These are phyloP conservation scores for Dipodascopsis tothii DNA, from an alignment of 805 yeast species.

Conservation along the genomic window DNA sequence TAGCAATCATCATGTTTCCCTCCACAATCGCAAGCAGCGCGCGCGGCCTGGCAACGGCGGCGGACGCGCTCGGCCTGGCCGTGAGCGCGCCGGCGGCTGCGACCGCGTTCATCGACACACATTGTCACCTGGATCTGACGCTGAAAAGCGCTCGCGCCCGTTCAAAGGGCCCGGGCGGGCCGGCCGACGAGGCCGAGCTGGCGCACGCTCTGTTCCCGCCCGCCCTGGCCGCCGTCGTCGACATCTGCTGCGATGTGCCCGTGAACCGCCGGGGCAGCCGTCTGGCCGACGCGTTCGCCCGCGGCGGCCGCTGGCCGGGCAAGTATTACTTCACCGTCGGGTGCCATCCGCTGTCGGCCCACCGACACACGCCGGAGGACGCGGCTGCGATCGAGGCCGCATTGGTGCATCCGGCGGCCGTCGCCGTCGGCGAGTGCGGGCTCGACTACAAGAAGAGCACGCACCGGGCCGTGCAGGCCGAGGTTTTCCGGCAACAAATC, in stretches of 20 bases:
- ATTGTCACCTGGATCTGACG: conserved; percentile 16
- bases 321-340: conserved; percentile 19
- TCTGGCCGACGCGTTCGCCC: background rate
- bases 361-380: conserved; percentile 2
- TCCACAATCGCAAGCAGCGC: too few relatives aligned
- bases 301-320: conserved; percentile 6
- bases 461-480: conserved; percentile 8
- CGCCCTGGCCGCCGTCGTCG: conserved; percentile 13
- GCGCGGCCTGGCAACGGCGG: too few relatives aligned
- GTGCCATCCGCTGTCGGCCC: conserved; percentile 18
- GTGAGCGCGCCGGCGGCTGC: conserved; percentile 1
- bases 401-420: conserved; percentile 11
- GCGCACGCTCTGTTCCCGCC: conserved; percentile 9
- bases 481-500: conserved; percentile 14
- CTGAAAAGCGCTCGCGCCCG: background rate
- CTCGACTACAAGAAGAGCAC: conserved; percentile 16
- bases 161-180: background rate
- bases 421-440: conserved; percentile 21
- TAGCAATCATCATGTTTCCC: too few relatives aligned
- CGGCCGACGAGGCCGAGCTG: conserved; percentile 4
- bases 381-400: conserved; percentile 15
- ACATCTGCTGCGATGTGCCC: conserved; percentile 16
- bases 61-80: too few relatives aligned
- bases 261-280: conserved; percentile 9
- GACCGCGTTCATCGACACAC: conserved; percentile 10